Conservation (phyloP, 2,329 filamentous ascomycete genomes). For the Reticulascus tulasneorum region DNA sequence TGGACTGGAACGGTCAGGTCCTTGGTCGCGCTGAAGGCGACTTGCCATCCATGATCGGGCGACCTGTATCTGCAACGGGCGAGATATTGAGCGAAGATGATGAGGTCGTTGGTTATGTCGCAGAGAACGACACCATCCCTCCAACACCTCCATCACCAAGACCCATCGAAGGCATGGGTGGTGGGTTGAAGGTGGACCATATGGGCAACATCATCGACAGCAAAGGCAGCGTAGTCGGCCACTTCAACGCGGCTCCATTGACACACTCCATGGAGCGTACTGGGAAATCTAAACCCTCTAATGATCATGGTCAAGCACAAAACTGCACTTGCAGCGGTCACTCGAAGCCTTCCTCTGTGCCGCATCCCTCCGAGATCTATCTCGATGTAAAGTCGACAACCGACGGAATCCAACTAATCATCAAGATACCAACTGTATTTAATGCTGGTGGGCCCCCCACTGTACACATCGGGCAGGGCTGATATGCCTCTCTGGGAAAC, state of each 20-base stretch:
- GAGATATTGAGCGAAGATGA: slow-evolving; percentile 41
- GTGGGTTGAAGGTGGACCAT: slow-evolving; percentile 38
- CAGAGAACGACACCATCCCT: slow-evolving; percentile 32
- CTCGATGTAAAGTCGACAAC: slow-evolving; percentile 55
- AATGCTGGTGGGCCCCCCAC: slow-evolving; percentile 29
- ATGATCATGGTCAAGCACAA: slow-evolving; percentile 8
- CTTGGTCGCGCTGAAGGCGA: slow-evolving; percentile 51
- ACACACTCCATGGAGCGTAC: slow-evolving; percentile 37
- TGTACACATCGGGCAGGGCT: slow-evolving; percentile 23
- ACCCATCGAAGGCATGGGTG: slow-evolving; percentile 30
- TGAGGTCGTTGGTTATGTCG: slow-evolving; percentile 40
- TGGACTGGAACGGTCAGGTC: slow-evolving; percentile 45
- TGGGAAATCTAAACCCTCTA: slow-evolving; percentile 18
- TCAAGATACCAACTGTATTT: slow-evolving; percentile 55
- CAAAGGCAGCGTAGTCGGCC: slow-evolving; percentile 41
- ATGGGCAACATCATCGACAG: slow-evolving; percentile 42
- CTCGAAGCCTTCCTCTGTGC: slow-evolving; percentile 29
- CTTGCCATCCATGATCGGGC: slow-evolving; percentile 51
- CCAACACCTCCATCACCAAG: slow-evolving; percentile 17
- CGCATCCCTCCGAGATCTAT: slow-evolving; percentile 50
- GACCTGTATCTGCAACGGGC: slow-evolving; percentile 39
- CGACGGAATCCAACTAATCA: slow-evolving; percentile 54
- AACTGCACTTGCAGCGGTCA: slow-evolving; percentile 23
- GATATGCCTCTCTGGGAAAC: slow-evolving; percentile 1
- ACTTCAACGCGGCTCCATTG: slow-evolving; percentile 32